These are phyloP conservation scores for Arthrobotrys pseudoclavata DNA, from an alignment of 2,329 filamentous ascomycete genomes.

Conservation along the genomic window DNA sequence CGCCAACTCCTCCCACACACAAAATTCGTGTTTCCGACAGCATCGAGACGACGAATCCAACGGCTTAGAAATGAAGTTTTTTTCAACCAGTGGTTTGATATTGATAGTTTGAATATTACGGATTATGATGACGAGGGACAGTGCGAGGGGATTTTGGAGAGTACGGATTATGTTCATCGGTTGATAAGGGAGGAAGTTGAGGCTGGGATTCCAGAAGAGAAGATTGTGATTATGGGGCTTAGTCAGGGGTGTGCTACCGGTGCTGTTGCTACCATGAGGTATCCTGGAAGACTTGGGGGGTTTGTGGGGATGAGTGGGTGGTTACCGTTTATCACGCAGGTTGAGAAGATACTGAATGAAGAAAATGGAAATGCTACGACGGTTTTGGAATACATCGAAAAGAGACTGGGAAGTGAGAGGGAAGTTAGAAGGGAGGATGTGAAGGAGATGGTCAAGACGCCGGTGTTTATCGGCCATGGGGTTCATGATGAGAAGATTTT, in stretches of 20 bases:
- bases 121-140: constrained; percentile 22
- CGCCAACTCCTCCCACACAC: constrained; percentile 40
- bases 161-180: constrained; percentile 37
- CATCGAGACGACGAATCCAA: constrained; percentile 15
- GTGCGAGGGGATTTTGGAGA: constrained; percentile 36
- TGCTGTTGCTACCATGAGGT: constrained; percentile 20
- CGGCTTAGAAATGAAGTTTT: neutral
- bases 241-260: constrained; percentile 40
- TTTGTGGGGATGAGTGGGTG: constrained; percentile 48
- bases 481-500: constrained; percentile 26
- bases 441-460: constrained; percentile 17
- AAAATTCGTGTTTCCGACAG: constrained; percentile 48
- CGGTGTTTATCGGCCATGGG: constrained; percentile 35
- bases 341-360: constrained; percentile 20
- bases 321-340: constrained; percentile 37
- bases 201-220: constrained; percentile 22
- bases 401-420: neutral
- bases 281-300: constrained; percentile 18
- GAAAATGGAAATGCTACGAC: neutral
- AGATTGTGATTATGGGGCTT: constrained; percentile 45
- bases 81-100: constrained; percentile 47
- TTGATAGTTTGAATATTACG: constrained; percentile 32
- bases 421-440: neutral
- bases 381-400: constrained; percentile 31
- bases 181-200: constrained; percentile 37